Evolutionary conservation across 139 green algal species (phyloP), one percentile per base, ranked within the genome.

Genomic region (Coelastrella sp.): DNA sequence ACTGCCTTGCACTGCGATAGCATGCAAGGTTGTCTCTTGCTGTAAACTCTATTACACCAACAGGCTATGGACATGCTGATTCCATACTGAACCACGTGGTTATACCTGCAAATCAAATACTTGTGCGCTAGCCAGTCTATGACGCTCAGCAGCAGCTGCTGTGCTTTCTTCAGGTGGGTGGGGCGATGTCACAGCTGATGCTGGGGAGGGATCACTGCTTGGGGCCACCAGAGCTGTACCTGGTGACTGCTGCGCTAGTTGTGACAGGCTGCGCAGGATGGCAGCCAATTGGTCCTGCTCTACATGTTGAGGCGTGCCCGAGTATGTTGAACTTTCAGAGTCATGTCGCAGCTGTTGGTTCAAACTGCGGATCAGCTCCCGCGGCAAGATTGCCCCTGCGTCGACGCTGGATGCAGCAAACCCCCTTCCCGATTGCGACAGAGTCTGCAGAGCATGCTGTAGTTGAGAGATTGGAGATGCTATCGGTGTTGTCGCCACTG

Each of bases 111-210:
- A 27, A 40, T 74, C 57, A 25, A 74, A 15, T 60, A n/a, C n/a
- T 2, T 84, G 23, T 23, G 77, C 8, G 4, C 30, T 63, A 13
- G 35, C 23, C 19, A 84, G 59, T n/a, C 77, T 45, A 50, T 84
- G 77, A 62, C 77, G 37, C 15, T 84, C 77, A 35, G 79, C 63
- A 32, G 41, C 63, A 67, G 79, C 79, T 78, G 79, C 79, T 50
- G 79, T 27, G 21, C 63, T 74, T 17, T 85, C 63, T 17, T 23
- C 57, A 25, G 21, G 75, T 23, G 50, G 75, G 27, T 38, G 62
- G 62, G n/a, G n/a, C n/a, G n/a, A n/a, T n/a, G n/a, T n/a, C n/a
- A n/a, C 17, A 15, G 38, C 62, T 69, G 62, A 19, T 41, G 62
- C 15, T 41, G 62, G 53, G 17, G 53, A 32, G 21, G 53, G 53